Conservation (phyloP, 1,139 yeast species). For the Zygosaccharomyces pseudobailii region DNA sequence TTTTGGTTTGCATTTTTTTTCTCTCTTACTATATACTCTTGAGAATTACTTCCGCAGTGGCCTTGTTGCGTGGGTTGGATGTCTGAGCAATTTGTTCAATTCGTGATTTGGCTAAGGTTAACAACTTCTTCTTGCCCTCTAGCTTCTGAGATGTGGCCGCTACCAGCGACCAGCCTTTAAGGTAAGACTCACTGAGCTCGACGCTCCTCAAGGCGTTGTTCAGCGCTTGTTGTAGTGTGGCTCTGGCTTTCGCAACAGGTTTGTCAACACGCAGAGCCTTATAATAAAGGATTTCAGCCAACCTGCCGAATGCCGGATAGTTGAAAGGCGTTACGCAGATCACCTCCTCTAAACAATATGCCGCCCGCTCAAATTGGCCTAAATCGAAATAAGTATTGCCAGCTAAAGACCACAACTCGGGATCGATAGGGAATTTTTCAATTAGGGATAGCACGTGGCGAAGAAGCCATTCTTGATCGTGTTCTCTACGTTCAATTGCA, state of each 20-base stretch:
- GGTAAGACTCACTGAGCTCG: constrained; percentile 66
- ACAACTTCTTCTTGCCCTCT: constrained; percentile 26
- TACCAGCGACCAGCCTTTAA: constrained; percentile 76
- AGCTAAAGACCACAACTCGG: constrained; percentile 72
- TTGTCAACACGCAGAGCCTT: constrained; percentile 19
- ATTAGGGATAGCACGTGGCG: constrained; percentile 20
- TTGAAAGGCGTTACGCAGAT: constrained; percentile 65
- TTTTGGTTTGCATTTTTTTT: not conserved
- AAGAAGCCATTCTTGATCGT: constrained; percentile 14
- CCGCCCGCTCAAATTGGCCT: constrained; percentile 67
- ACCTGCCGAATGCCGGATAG: constrained; percentile 51
- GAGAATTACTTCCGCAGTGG: constrained; percentile 32
- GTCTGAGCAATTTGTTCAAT: constrained; percentile 34
- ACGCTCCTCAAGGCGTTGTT: constrained; percentile 63
- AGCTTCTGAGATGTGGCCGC: constrained; percentile 39
- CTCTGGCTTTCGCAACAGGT: constrained; percentile 7
- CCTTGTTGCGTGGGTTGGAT: constrained; percentile 32
- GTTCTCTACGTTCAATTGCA: constrained; percentile 18
- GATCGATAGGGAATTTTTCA: constrained; percentile 56
- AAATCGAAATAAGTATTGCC: constrained; percentile 53
- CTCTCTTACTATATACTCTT: constrained; percentile 6
- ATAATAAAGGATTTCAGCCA: constrained; percentile 27
- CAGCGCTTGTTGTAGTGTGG: constrained; percentile 38
- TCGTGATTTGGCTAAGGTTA: constrained; percentile 36
- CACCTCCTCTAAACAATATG: constrained; percentile 65